Conservation (phyloP, 129 eudicot genomes). For the Erigeron canadensis region DNA sequence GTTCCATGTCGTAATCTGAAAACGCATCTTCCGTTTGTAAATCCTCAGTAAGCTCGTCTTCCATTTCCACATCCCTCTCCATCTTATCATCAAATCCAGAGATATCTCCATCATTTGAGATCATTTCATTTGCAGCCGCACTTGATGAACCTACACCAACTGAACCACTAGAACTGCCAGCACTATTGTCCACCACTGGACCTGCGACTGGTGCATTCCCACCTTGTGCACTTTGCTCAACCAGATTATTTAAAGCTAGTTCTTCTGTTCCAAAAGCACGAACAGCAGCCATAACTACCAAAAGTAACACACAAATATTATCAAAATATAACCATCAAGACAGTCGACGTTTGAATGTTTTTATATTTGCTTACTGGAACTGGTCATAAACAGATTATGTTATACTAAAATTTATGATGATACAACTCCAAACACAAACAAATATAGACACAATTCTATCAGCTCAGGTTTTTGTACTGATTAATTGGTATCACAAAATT, state of each 20-base stretch:
- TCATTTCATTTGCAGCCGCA: slow-evolving; percentile 21
- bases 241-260: slow-evolving; percentile 56
- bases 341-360: not conserved
- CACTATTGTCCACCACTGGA: slow-evolving; percentile 19
- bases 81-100: slow-evolving; percentile 26
- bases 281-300: slow-evolving; percentile 62
- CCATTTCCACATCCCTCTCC: slow-evolving; percentile 80
- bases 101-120: slow-evolving; percentile 22
- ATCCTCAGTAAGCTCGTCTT: slow-evolving; percentile 63
- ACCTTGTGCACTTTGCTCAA: slow-evolving; percentile 26
- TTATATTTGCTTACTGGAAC: not conserved
- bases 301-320: slow-evolving; percentile 22
- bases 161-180: slow-evolving; percentile 27
- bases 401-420: too few relatives aligned
- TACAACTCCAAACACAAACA: too few relatives aligned
- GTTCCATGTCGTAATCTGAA: slow-evolving; percentile 83
- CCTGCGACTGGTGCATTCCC: slow-evolving; percentile 24
- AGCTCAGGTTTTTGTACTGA: too few relatives aligned
- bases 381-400: not conserved
- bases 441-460: too few relatives aligned
- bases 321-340: not conserved
- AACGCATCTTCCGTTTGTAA: slow-evolving; percentile 61
- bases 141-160: slow-evolving; percentile 26
- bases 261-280: slow-evolving; percentile 45
- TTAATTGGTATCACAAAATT: not conserved